Evolutionary conservation across 2,329 filamentous ascomycete species (phyloP).

Genomic region (Fusarium brachygibbosum): DNA sequence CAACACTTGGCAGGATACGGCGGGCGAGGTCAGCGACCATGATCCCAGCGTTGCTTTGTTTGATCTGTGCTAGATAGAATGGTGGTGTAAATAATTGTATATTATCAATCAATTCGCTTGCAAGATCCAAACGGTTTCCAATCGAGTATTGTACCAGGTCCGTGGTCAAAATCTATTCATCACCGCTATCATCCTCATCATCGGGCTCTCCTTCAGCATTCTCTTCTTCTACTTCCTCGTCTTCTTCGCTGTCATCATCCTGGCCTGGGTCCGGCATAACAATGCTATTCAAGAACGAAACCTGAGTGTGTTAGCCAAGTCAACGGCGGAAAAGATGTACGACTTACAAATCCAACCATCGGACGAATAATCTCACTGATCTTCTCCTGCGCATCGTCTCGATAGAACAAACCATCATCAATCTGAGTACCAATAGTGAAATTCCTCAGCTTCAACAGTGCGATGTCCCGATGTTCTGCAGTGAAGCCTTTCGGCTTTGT

Average conservation of each 20-base stretch:
- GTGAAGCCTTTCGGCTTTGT: conserved; percentile 87
- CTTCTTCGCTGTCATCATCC: conserved; percentile 59
- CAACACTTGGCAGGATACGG: conserved; percentile 74
- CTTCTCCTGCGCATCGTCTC: conserved; percentile 72
- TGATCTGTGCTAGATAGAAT: conserved; percentile 64
- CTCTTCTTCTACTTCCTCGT: conserved; percentile 51
- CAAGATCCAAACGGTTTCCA: neutral
- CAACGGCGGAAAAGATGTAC: neutral
- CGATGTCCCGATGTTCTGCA: conserved; percentile 81
- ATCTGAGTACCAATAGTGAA: conserved; percentile 80
- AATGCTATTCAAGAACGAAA: conserved; percentile 78
- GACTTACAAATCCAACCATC: conserved; percentile 83
- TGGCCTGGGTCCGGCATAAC: conserved; percentile 76
- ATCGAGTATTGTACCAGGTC: neutral
- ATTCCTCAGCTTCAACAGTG: conserved; percentile 82
- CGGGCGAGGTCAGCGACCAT: conserved; percentile 74
- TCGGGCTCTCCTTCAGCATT: conserved; percentile 25
- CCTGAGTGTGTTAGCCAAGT: conserved; percentile 57
- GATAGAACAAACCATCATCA: conserved; percentile 73
- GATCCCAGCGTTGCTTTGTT: conserved; percentile 76
- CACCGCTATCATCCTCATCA: conserved; percentile 19
- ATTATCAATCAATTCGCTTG: conserved; percentile 18
- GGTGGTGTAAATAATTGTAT: conserved; percentile 2
- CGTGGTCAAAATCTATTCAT: conserved; percentile 15
- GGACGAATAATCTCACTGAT: conserved; percentile 74